Evolutionary conservation across 1,139 yeast genomes (phyloP).

Genomic region (Taphrina sp.): DNA sequence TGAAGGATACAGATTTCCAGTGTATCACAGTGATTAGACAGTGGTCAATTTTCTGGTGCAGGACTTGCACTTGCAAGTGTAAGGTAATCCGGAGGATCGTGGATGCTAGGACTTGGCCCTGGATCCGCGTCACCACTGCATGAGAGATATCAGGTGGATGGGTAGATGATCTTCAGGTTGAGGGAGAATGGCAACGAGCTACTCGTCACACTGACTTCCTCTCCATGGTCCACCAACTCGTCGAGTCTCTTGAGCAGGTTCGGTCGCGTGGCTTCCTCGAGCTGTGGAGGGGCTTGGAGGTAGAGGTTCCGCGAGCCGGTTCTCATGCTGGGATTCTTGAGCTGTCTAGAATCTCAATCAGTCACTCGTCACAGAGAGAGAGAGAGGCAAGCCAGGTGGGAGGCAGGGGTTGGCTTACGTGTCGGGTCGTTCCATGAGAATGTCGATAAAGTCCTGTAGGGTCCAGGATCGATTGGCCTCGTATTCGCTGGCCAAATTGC

Average conservation of each 20-base stretch:
- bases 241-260: slow-evolving; percentile 49
- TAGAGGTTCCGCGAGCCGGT: slow-evolving; percentile 51
- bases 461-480: slow-evolving; percentile 48
- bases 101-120: too few species aligned
- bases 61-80: too few species aligned
- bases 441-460: slow-evolving; percentile 53
- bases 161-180: slow-evolving; percentile 9
- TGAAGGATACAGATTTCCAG: too few species aligned
- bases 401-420: slow-evolving; percentile 36
- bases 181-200: slow-evolving; percentile 52
- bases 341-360: slow-evolving; percentile 45
- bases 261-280: slow-evolving; percentile 53
- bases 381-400: not conserved
- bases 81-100: too few species aligned
- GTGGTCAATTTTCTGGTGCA: too few species aligned
- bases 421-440: slow-evolving; percentile 43
- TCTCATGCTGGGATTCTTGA: slow-evolving; percentile 55
- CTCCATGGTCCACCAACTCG: slow-evolving; percentile 49
- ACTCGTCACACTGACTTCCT: slow-evolving; percentile 60
- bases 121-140: too few species aligned
- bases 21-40: too few species aligned
- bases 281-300: slow-evolving; percentile 53
- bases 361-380: slow-evolving; percentile 39
- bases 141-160: too few species aligned
- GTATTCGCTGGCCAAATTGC: slow-evolving; percentile 48